phyloP scores from a whole-genome alignment of 202 grass and related monocot genomes.

The Digitaria exilis region DNA sequence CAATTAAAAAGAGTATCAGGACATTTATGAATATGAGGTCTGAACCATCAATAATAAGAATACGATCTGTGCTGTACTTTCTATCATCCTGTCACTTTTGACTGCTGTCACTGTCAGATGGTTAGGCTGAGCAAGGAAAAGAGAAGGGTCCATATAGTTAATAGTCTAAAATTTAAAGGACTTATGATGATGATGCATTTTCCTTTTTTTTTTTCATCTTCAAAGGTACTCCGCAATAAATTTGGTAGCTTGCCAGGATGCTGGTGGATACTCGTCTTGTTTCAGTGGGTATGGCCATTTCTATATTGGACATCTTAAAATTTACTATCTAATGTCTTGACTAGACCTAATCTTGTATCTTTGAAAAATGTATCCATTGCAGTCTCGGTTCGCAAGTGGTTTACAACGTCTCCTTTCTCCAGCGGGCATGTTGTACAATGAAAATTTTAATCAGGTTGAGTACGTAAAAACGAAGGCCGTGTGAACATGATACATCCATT shows the following conservation, averaged over 20 bases:
- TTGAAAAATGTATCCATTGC: constrained; percentile 24
- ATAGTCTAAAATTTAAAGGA: not conserved
- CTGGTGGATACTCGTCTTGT: constrained; percentile 89
- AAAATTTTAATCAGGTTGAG: constrained; percentile 67
- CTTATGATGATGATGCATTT: not conserved
- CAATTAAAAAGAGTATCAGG: not conserved
- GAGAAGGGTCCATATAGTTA: not conserved
- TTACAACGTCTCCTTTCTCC: constrained; percentile 71
- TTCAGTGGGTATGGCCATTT: constrained; percentile 83
- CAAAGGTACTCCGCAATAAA: constrained; percentile 59
- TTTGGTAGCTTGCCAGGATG: constrained; percentile 68
- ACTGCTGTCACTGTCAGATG: constrained; percentile 8
- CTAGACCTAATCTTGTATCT: not conserved
- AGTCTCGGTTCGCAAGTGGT: constrained; percentile 78
- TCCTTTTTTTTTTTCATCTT: not conserved
- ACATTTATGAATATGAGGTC: not conserved
- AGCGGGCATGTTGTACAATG: constrained; percentile 66
- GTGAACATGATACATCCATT: constrained; percentile 33
- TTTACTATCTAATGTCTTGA: not conserved
- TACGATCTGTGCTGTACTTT: not conserved
- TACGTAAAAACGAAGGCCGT: constrained; percentile 53
- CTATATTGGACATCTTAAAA: not conserved
- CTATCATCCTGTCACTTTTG: constrained; percentile 5
- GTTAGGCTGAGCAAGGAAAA: constrained; percentile 31
- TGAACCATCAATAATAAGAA: constrained; percentile 1